Base-by-base conservation (phyloP, 164 flowering plant genomes). In the Kingdonia uniflora region DNA sequence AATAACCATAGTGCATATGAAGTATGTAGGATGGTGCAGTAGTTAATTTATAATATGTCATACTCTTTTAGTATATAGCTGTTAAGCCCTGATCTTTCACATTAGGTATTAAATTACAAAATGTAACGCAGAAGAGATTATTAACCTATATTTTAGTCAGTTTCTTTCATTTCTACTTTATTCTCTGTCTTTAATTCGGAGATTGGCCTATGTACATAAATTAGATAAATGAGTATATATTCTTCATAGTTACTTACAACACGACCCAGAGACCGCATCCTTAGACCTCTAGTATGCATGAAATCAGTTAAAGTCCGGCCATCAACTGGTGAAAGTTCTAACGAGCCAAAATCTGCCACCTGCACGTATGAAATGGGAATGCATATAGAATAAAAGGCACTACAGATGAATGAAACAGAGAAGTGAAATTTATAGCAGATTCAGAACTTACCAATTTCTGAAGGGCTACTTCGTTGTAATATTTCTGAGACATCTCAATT, bases 281-380 rank as follows among this genome's bases (percentile, higher is more conserved):
- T 79, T 35, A 92, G 91, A 59, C 99, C 99, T 73, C 99, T 84
- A 41, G 99, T 88, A 57, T 92, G 99, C 99, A 92, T 88, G 70
- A 92, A 92, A 74, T 92, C 99, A 40, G 99, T 92, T 25, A 92
- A 59, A 52, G 99, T 92, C 53, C 99, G 80, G 11, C 99, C 99
- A 80, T 92, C 99, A 65, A 92, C 99, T 25, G 99, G 99, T 33
- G 99, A 92, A 45, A 92, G 91, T 69, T 92, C 99, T 77, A 92
- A 64, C 11, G 99, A 92, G 60, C 96, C 96, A 82, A 92, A 92
- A 76, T 92, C 99, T 58, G 95, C 91, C 60, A 92, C 99, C 99
- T 92, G 76, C 46, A 59, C 49, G 33, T 25, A 54, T 38, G n/a
- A n/a, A 41, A 51, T 12, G 24, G 29, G 25, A 43, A 47, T 11